Evolutionary conservation across 345 rosid species (phyloP).

Genomic region (Leavenworthia alabamica): DNA sequence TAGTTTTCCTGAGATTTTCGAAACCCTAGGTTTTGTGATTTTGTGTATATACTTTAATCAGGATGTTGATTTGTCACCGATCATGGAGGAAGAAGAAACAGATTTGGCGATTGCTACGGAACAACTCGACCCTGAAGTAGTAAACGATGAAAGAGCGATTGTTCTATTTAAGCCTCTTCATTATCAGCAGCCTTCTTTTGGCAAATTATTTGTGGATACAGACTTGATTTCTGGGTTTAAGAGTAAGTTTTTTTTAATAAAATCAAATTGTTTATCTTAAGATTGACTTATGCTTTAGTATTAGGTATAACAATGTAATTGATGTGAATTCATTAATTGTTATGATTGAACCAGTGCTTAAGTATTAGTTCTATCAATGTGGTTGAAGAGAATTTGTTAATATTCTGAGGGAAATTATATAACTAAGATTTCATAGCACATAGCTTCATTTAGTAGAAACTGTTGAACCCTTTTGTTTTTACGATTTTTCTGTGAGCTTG

Average conservation of each 20-base stretch:
- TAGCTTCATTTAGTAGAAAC: background rate
- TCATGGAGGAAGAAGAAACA: conserved; percentile 49
- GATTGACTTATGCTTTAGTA: background rate
- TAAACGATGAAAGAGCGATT: conserved; percentile 59
- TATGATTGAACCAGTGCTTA: background rate
- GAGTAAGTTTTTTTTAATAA: conserved; percentile 35
- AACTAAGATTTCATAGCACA: background rate
- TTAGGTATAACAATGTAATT: background rate
- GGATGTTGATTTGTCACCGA: conserved; percentile 56
- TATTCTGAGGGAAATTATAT: background rate
- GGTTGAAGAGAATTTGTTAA: background rate
- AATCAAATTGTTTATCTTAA: background rate
- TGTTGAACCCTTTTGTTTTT: background rate
- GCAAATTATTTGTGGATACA: conserved; percentile 35
- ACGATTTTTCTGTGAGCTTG: no score
- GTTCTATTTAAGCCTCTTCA: conserved; percentile 49
- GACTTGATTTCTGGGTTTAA: conserved; percentile 46
- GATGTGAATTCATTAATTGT: background rate
- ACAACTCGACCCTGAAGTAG: background rate
- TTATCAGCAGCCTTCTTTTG: conserved; percentile 17
- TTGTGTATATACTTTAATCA: background rate
- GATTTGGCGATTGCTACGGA: background rate
- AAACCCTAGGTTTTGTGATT: background rate
- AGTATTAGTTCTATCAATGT: no score
- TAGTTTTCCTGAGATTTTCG: background rate